Base-by-base conservation (phyloP, 768 basidiomycete species). In the Leucosporidium yakuticum region DNA sequence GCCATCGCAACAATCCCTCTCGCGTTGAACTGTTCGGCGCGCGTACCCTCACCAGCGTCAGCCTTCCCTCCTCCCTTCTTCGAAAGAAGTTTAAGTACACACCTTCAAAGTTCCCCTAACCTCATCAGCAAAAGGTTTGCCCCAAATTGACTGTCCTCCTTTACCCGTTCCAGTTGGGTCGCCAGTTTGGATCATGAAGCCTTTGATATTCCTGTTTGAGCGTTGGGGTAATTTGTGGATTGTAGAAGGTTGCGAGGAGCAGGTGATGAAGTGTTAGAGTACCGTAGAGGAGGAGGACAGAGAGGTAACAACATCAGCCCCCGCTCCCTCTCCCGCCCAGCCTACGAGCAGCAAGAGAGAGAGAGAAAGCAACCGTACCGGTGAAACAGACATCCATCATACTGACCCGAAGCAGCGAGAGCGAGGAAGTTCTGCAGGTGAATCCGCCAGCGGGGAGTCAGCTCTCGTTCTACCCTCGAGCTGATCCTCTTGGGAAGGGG, bases 1-100 rank as follows among this genome's bases (percentile, higher is more conserved):
- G 96, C 96, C 94, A 98, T 98, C 34, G 96, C 96, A 21, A 98
- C 87, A 72, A 97, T 84, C 23, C 96, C 96, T 69, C 96, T 86
- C 61, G 86, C 82, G 79, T 97, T 97, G 81, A 99, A 98, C 95
- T 98, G 17, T 19, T 31, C 36, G 32, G 60, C 39, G 21, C n/a
- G 44, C 57, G 20, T 39, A 7, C 20, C 29, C 34, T 44, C n/a
- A 15, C 2, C 39, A 15, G 11, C 11, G 39, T 44, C 39, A 44
- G 39, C 39, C 17, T 12, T 44, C 39, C 39, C 39, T 2, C 11
- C 39, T 15, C 12, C 34, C 39, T 15, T 15, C 39, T 44, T 15
- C 14, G 39, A 3, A 23, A 51, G 50, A 21, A n/a, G 25, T 23
- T n/a, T n/a, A 19, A 50, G 2, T 23, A 62, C 76, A 64, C 65